A percentile compares a stretch with the other conserved stretches of the same genome.
phyloP scores from a whole-genome alignment of 495 filamentous ascomycete genomes.

The Neurospora sp. region DNA sequence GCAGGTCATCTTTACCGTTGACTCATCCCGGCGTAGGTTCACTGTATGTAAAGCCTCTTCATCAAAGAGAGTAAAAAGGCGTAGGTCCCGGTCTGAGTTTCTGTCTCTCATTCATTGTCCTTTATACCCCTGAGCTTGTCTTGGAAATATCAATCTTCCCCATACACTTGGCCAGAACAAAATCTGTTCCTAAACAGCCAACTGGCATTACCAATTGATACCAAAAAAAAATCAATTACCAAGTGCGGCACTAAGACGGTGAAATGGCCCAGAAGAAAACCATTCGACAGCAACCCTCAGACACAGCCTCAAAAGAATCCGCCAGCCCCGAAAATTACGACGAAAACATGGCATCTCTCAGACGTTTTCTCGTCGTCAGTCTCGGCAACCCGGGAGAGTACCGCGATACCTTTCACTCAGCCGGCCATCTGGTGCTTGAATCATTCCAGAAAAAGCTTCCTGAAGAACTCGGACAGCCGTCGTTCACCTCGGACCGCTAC shows the following conservation, averaged over 20 bases:
- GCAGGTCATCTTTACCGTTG: constrained; percentile 2
- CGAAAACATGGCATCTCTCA: constrained; percentile 4
- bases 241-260: background rate
- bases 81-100: constrained; percentile 4
- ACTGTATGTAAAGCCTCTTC: background rate
- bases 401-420: constrained; percentile 65
- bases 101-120: background rate
- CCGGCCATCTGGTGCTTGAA: constrained; percentile 62
- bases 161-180: background rate
- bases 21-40: background rate
- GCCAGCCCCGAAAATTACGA: background rate
- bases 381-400: constrained; percentile 44
- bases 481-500: constrained; percentile 32
- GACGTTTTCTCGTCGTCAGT: constrained; percentile 39
- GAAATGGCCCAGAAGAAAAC: background rate
- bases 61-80: background rate
- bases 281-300: background rate
- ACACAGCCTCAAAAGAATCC: background rate
- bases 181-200: background rate
- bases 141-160: background rate
- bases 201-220: background rate
- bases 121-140: background rate
- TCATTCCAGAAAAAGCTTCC: constrained; percentile 37
- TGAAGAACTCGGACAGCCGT: constrained; percentile 19
- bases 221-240: background rate